Conservation (phyloP, 495 filamentous ascomycete species). For the Xylaria venustula region DNA sequence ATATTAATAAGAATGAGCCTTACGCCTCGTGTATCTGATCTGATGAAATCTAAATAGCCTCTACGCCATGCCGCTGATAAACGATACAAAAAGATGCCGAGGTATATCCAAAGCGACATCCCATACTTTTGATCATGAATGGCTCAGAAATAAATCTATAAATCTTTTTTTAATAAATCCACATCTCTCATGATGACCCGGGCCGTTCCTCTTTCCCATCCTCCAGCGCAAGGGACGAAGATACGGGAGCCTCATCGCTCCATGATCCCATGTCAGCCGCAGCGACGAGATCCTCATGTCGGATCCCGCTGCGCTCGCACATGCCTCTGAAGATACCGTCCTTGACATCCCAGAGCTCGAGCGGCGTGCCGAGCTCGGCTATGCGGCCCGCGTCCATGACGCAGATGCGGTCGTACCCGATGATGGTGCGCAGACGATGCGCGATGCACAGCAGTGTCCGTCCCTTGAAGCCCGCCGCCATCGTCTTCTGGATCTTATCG, state of each 20-base stretch:
- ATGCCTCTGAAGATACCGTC: slow-evolving; percentile 82
- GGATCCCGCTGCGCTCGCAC: slow-evolving; percentile 89
- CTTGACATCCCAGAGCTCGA: slow-evolving; percentile 58
- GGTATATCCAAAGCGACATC: too few relatives aligned
- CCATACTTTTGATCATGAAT: background rate
- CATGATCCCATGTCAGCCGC: background rate
- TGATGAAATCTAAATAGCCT: background rate
- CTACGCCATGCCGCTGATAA: background rate
- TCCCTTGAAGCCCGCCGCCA: slow-evolving; percentile 80
- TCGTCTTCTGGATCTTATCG: slow-evolving; percentile 89
- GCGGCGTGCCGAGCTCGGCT: slow-evolving; percentile 78
- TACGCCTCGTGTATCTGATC: background rate
- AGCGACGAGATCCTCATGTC: slow-evolving; percentile 64
- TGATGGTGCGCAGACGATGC: slow-evolving; percentile 87
- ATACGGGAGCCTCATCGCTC: background rate
- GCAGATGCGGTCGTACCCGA: slow-evolving; percentile 91
- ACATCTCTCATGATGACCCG: background rate
- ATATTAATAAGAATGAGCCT: too few relatives aligned
- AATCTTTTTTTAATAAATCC: background rate
- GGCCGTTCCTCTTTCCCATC: background rate
- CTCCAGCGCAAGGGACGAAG: background rate
- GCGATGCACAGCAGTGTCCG: slow-evolving; percentile 93
- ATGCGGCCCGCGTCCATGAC: slow-evolving; percentile 91
- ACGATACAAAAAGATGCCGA: too few relatives aligned
- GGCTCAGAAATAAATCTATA: background rate